Evolutionary conservation across 2,329 filamentous ascomycete genomes (phyloP), one percentile per base, ranked within the genome.

Genomic region (Gaeumannomyces tritici): DNA sequence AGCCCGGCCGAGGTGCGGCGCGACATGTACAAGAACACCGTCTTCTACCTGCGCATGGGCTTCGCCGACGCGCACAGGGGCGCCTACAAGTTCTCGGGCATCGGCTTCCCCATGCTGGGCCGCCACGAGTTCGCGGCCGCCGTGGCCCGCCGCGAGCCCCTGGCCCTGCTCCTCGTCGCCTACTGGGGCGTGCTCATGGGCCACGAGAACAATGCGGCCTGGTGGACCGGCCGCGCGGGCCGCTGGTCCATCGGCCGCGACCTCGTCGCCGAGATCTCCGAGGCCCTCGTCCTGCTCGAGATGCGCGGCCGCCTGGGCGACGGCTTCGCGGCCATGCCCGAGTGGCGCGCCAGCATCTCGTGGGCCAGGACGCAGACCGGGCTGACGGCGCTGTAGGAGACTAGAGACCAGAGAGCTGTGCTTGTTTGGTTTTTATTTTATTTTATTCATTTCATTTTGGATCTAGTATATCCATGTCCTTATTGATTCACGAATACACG

Each of bases 161-260:
- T 61, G 3, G 60, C 60, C 3, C 54, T 61, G 55, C 60, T 61
- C 5, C 9, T 61, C 33, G 29, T 61, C 2, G 60, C 60, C 31
- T 61, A 28, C 24, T 61, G 60, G 60, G 60, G 60, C 33, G 60
- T 61, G n/a, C 54, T 61, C 28, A 55, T 61, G 26, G 60, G 60
- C 54, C 26, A 33, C 47, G 55, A 61, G 60, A 42, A 33, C 54
- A 61, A 61, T 33, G 33, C 54, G 54, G 55, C 60, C 31, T 61
- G 60, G 60, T 61, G 60, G 60, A 61, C 60, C 13, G 54, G 33
- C 4, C 42, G 26, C 21, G 7, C 42, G 18, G 42, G 42, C 18
- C 21, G 42, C 42, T 51, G 42, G 42, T 51, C 42, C 21, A 55
- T 61, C 31, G 60, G 60, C 29, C 15, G 54, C 24, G 60, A 57